phyloP scores from a whole-genome alignment of 148 eudicot genomes.

The Salicornia ramosissima region DNA sequence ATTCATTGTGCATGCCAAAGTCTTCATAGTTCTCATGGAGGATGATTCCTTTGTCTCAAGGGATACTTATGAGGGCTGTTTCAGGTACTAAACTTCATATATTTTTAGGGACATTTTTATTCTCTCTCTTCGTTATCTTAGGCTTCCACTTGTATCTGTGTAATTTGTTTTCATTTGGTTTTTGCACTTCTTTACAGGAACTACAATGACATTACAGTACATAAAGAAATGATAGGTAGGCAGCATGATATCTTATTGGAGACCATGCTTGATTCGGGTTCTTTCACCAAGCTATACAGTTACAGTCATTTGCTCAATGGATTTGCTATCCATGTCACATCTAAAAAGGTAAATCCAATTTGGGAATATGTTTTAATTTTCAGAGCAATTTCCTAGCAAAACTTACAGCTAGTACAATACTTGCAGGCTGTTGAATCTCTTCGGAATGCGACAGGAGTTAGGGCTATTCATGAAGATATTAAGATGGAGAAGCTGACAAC shows the following conservation, averaged over 20 bases:
- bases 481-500: conserved; percentile 51
- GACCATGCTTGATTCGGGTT: conserved; percentile 38
- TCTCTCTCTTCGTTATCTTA: neutral
- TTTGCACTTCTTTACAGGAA: conserved; percentile 24
- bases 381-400: neutral
- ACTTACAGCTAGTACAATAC: neutral
- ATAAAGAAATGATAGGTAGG: conserved; percentile 37
- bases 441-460: conserved; percentile 37
- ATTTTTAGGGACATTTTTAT: neutral
- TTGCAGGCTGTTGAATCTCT: conserved; percentile 40
- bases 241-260: conserved; percentile 50
- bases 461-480: conserved; percentile 47
- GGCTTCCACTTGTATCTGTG: neutral
- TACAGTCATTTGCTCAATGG: conserved; percentile 67
- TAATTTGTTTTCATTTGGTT: neutral
- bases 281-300: conserved; percentile 56
- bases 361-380: neutral
- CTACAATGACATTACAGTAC: conserved; percentile 23
- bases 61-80: conserved; percentile 17
- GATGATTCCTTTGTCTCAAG: conserved; percentile 38
- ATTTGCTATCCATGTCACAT: conserved; percentile 43
- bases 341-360: conserved; percentile 31
- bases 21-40: conserved; percentile 62
- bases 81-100: conserved; percentile 24
- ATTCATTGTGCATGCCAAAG: conserved; percentile 38